Evolutionary conservation across 2,329 filamentous ascomycete species (phyloP), one percentile per base, ranked within the genome.

Genomic region (Simplicillium sp.): DNA sequence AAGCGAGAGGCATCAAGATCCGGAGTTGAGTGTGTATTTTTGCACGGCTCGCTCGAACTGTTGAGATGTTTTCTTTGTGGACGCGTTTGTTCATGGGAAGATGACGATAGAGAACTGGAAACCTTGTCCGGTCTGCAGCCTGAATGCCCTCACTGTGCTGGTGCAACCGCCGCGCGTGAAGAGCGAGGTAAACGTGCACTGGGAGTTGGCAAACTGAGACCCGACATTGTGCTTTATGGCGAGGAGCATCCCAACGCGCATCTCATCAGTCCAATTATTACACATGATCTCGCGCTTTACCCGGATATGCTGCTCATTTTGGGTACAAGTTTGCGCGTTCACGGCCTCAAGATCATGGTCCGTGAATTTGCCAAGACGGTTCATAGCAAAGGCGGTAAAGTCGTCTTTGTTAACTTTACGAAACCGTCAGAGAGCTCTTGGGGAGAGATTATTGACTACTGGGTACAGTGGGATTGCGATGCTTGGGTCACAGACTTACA

Each of bases 391-490:
- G 77, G 77, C 17, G 82, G 82, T 42, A 82, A 75, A 41, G 82
- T 87, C 0, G 67, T 86, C 4, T 85, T 85, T 59, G 77, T 86
- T 46, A 87, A 87, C 57, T 74, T 80, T 16, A 84, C 82, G 2
- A 82, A 82, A 50, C 81, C 82, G 0, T 70, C 82, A 0, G 80
- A 84, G 52, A 86, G 82, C 52, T 73, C 71, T 1, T 87, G 82
- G 82, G 76, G 80, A 1, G 81, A 84, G 40, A 64, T 84, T 0
- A 81, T 87, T 40, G 82, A 87, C 58, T 84, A 80, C 46, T 85
- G 81, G 75, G 71, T 87, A 1, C 71, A 82, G 46, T 84, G 80
- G 80, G 82, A 86, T 51, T 86, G 82, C 44, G 82, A 87, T 49
- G 75, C 75, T 4, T 87, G 82, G 82, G 80, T 86, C 1, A 58